These are phyloP conservation scores for Plasmodium vivax DNA, from an alignment of 169 alveolate genomes.

Conservation along the genomic window DNA sequence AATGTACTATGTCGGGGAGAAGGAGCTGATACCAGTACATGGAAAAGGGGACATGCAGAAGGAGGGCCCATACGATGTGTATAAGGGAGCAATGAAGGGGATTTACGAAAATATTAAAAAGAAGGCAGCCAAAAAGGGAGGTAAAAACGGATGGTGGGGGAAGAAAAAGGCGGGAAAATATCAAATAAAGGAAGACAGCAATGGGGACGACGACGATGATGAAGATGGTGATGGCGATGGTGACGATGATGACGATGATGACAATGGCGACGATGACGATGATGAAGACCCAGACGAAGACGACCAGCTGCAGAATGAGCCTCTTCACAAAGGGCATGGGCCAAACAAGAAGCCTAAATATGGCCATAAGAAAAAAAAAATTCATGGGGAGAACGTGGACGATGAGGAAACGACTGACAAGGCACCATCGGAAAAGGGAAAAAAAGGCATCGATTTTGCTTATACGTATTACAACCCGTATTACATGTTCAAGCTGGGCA, in stretches of 20 bases:
- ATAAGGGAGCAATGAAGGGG: neutral
- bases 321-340: neutral
- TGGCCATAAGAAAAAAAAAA: neutral
- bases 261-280: neutral
- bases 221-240: neutral
- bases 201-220: neutral
- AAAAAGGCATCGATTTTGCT: neutral
- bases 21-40: neutral
- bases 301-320: neutral
- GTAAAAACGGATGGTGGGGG: neutral
- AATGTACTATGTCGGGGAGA: neutral
- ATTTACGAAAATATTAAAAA: neutral
- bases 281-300: neutral
- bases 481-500: conserved; percentile 16
- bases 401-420: neutral
- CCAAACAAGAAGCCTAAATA: neutral
- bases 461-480: conserved; percentile 48
- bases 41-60: neutral
- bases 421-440: neutral
- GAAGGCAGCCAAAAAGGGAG: neutral
- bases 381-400: neutral
- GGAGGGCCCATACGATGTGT: neutral
- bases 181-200: neutral
- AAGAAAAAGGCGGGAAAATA: neutral
- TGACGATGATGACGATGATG: neutral